phyloP scores from a whole-genome alignment of 495 filamentous ascomycete species.

The Xylaria cubensis region DNA sequence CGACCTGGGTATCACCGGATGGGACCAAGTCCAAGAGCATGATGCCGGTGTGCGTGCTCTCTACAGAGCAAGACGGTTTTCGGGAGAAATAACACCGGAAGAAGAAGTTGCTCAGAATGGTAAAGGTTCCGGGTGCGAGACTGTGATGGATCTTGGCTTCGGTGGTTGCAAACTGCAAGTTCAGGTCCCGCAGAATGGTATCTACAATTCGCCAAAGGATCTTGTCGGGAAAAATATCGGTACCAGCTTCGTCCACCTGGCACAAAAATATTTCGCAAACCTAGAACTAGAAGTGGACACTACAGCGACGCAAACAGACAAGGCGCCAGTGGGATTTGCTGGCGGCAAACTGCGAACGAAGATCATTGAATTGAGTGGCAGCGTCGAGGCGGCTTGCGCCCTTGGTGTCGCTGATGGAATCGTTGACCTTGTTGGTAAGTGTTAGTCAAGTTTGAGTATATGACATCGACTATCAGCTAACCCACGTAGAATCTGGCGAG shows the following conservation, averaged over 20 bases:
- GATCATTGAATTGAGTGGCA: slow-evolving; percentile 92
- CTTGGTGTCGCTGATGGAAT: slow-evolving; percentile 96
- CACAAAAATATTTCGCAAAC: slow-evolving; percentile 78
- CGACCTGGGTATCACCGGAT: slow-evolving; percentile 91
- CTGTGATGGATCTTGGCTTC: slow-evolving; percentile 88
- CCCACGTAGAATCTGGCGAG: slow-evolving; percentile 83
- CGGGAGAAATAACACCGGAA: slow-evolving; percentile 52
- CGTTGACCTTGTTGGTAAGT: slow-evolving; percentile 93
- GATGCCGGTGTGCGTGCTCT: slow-evolving; percentile 70
- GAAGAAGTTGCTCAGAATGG: slow-evolving; percentile 44
- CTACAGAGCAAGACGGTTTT: slow-evolving; percentile 58
- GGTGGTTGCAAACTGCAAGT: slow-evolving; percentile 92
- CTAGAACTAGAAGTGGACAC: slow-evolving; percentile 65
- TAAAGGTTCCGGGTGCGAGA: slow-evolving; percentile 66
- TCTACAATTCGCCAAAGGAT: slow-evolving; percentile 69
- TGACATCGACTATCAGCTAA: neutral
- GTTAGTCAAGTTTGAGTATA: slow-evolving; percentile 22
- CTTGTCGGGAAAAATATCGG: slow-evolving; percentile 93
- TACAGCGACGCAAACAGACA: slow-evolving; percentile 27
- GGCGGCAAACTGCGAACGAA: slow-evolving; percentile 69
- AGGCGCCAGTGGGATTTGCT: slow-evolving; percentile 33
- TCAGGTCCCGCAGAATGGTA: slow-evolving; percentile 89
- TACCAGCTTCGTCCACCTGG: slow-evolving; percentile 89
- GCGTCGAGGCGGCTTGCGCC: slow-evolving; percentile 95
- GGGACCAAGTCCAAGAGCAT: slow-evolving; percentile 91